These are phyloP conservation scores for Pachyrhizus erosus DNA, from an alignment of 306 rosid genomes.

Conservation along the genomic window DNA sequence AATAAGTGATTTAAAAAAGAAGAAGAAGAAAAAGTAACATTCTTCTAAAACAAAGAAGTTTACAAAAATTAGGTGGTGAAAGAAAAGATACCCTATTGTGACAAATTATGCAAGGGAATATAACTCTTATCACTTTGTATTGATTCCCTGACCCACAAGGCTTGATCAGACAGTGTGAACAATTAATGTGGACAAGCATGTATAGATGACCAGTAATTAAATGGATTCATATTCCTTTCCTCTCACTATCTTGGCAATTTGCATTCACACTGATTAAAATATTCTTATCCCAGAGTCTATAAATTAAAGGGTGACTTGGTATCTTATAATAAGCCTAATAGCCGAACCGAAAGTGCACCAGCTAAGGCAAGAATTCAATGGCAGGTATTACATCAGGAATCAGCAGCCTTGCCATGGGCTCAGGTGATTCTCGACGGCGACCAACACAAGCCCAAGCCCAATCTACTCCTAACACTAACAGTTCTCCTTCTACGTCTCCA, in stretches of 20 bases:
- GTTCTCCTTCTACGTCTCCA: too few relatives aligned
- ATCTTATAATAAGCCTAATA: neutral
- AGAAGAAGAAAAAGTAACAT: too few relatives aligned
- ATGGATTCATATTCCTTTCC: conserved; percentile 37
- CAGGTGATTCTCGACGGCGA: conserved; percentile 7
- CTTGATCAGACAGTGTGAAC: neutral
- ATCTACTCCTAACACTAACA: conserved; percentile 9
- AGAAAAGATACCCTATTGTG: too few relatives aligned
- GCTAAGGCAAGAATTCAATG: conserved; percentile 35
- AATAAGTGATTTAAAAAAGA: neutral
- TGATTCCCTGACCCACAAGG: conserved; percentile 11
- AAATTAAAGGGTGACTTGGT: conserved; percentile 1
- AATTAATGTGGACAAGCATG: neutral
- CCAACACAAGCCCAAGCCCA: conserved; percentile 5
- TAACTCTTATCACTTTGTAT: conserved; percentile 6
- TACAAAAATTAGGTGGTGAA: too few relatives aligned
- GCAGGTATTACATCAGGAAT: conserved; percentile 49
- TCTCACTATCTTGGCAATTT: conserved; percentile 12
- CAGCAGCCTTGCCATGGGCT: conserved; percentile 40
- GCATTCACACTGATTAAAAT: conserved; percentile 22
- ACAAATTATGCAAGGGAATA: neutral
- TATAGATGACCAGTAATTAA: neutral
- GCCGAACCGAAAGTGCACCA: too few relatives aligned
- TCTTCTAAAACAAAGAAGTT: too few relatives aligned
- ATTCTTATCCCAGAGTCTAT: conserved; percentile 16